Base-by-base conservation (phyloP, 2,329 filamentous ascomycete species). In the Pseudogymnoascus sp. region DNA sequence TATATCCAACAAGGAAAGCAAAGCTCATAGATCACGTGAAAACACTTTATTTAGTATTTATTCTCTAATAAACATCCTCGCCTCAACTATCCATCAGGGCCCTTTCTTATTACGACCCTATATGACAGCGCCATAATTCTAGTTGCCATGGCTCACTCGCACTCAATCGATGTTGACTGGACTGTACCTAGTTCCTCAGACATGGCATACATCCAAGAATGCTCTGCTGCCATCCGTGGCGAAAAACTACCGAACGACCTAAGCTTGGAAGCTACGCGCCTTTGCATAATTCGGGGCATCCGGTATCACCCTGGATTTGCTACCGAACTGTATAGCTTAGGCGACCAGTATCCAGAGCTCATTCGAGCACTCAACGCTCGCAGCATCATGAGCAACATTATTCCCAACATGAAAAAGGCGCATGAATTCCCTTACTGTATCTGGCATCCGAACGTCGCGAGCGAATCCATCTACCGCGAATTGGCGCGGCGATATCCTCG, bases 351-450 rank as follows among this genome's bases (percentile, higher is more conserved):
- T 14, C 18, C 46, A 12, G 21, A 14, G 28, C 25, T 31, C 8
- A 53, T 64, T 23, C 68, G 67, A 7, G 70, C 70, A 16, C 64
- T 69, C 40, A 74, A 77, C 63, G 74, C 75, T 5, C 69, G 75
- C 16, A 62, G 66, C 5, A 75, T 76, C 60, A 77, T 77, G 74
- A 76, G 73, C 64, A 71, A 73, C 21, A 61, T 31, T 1, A 67
- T 78, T 7, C 76, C 74, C 0, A 60, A 71, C 11, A 72, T 72
- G 34, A 46, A 64, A 1, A 42, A 66, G 9, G 62, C 67, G 5
- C 66, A 70, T 3, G 63, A 69, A 1, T 53, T 70, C 18, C 76
- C 75, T 0, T 79, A 79, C 66, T 79, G 77, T 63, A 76, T 79
- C 53, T 79, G 76, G 76, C 65, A 77, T 65, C 77, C 77, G 0